Percentiles rank a stretch among this genome's conserved stretches.
These are phyloP conservation scores for Diaporthe eres DNA, from an alignment of 2,329 filamentous ascomycete genomes.

Conservation along the genomic window DNA sequence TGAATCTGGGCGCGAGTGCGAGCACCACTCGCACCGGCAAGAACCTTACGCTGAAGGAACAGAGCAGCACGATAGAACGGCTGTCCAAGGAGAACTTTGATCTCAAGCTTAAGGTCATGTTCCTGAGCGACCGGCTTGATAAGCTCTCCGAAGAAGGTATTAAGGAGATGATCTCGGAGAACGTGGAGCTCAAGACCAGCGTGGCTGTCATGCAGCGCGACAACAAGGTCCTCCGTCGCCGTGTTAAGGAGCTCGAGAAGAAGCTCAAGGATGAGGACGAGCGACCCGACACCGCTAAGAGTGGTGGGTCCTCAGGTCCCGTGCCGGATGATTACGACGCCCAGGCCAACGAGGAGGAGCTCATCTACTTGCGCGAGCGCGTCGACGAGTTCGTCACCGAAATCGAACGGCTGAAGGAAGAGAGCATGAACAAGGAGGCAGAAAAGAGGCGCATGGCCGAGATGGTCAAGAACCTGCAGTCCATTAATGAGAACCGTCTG, in stretches of 20 bases:
- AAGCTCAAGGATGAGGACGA: constrained; percentile 77
- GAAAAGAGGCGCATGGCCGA: constrained; percentile 91
- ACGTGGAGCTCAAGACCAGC: constrained; percentile 93
- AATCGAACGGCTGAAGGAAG: constrained; percentile 85
- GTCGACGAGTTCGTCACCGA: constrained; percentile 87
- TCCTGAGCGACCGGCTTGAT: constrained; percentile 92
- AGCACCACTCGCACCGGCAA: constrained; percentile 71
- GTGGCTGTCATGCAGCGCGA: constrained; percentile 92
- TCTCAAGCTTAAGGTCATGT: constrained; percentile 97
- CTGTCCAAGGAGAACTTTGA: constrained; percentile 99
- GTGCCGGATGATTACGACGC: constrained; percentile 70
- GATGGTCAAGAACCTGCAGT: constrained; percentile 75
- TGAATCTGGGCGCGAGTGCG: constrained; percentile 65
- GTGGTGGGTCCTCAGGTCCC: constrained; percentile 68
- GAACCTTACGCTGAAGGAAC: constrained; percentile 93
- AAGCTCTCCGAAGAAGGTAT: constrained; percentile 96
- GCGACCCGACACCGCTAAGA: constrained; percentile 72
- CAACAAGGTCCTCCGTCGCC: constrained; percentile 84
- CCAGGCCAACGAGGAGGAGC: constrained; percentile 83
- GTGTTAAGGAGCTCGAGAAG: constrained; percentile 89
- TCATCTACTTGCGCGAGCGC: constrained; percentile 86
- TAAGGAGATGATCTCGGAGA: constrained; percentile 98
- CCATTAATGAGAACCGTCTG: constrained; percentile 66
- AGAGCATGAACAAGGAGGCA: constrained; percentile 82
- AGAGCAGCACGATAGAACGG: constrained; percentile 96